Evolutionary conservation across 768 basidiomycete genomes (phyloP), one percentile per base, ranked within the genome.

Genomic region (Sutorius australiensis): DNA sequence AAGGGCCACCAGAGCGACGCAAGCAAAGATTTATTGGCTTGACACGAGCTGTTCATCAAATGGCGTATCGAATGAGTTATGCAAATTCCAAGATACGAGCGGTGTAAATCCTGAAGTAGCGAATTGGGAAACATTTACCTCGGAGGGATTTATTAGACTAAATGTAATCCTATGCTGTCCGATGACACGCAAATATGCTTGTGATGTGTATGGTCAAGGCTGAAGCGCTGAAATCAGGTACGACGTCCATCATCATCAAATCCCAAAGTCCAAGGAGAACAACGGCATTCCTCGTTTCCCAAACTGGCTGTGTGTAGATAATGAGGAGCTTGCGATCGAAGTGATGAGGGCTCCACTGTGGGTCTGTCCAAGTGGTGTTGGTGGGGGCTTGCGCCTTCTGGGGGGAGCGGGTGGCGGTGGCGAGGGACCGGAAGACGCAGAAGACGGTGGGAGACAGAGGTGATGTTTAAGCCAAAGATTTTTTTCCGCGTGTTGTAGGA

Each of bases 321-420:
- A 55, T 1, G 73, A 62, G n/a, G 75, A 74, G 28, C 65, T 68
- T 19, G 76, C 73, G 37, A 87, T 86, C 1, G 83, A 74, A 7
- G 82, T 82, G 32, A 87, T 82, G 33, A 79, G 80, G 19, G 76
- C 78, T 9, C 81, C 83, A 13, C 77, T 62, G 50, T 77, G 74
- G 0, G 76, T 77, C 45, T 66, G 73, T 30, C 72, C 74, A 2
- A 77, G 69, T 10, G 89, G 86, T 41, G 85, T 75, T 14, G 87
- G 84, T 32, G 89, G 88, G 1, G 88, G 82, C 59, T 86, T 87
- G 62, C 88, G 72, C 41, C 87, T 75, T 62, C 82, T 82, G 3
- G 78, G 78, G 17, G 86, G 85, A 10, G 83, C 78, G n/a, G 88
- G 83, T 0, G 87, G 84, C 3, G 87, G 78, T 37, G 61, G 33